Percentiles rank a stretch among this genome's conserved stretches.
phyloP scores from a whole-genome alignment of 768 basidiomycete genomes.

The Boletus pseudo-olivaceus region DNA sequence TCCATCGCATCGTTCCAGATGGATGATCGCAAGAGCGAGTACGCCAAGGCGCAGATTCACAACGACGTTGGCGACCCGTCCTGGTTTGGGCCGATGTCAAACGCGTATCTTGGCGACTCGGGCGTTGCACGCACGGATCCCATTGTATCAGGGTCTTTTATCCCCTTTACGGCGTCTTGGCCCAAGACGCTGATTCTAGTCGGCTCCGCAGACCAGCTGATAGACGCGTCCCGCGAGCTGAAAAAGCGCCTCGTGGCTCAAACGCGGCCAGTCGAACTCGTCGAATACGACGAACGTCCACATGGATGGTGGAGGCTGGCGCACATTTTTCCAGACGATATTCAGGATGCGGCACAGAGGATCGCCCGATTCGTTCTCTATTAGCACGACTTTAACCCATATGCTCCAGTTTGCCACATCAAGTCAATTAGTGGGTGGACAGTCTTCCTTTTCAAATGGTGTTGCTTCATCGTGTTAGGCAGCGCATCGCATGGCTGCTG shows the following conservation, averaged over 20 bases:
- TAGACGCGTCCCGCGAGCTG: constrained; percentile 11
- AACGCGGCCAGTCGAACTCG: constrained; percentile 12
- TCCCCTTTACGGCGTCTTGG: constrained; percentile 18
- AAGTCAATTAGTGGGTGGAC: no score
- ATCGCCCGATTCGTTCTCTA: constrained; percentile 6
- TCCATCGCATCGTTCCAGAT: constrained; percentile 47
- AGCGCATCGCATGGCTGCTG: neutral
- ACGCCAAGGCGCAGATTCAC: neutral
- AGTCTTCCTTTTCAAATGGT: neutral
- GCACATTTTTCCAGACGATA: constrained; percentile 12
- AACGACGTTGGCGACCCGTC: neutral
- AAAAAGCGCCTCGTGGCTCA: neutral
- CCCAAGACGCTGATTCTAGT: constrained; percentile 23
- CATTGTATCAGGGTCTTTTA: constrained; percentile 12
- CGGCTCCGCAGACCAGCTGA: constrained; percentile 14
- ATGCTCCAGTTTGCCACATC: neutral
- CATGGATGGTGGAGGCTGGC: constrained; percentile 24
- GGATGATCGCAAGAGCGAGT: neutral
- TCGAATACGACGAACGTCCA: constrained; percentile 23
- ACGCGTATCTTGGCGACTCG: constrained; percentile 12
- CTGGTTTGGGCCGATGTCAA: neutral
- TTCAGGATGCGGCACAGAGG: constrained; percentile 12
- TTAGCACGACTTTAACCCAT: neutral
- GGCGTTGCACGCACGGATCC: constrained; percentile 11
- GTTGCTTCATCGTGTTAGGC: neutral